These are phyloP conservation scores for Globisporangium solare DNA, from an alignment of 352 stramenopile genomes.

Conservation along the genomic window DNA sequence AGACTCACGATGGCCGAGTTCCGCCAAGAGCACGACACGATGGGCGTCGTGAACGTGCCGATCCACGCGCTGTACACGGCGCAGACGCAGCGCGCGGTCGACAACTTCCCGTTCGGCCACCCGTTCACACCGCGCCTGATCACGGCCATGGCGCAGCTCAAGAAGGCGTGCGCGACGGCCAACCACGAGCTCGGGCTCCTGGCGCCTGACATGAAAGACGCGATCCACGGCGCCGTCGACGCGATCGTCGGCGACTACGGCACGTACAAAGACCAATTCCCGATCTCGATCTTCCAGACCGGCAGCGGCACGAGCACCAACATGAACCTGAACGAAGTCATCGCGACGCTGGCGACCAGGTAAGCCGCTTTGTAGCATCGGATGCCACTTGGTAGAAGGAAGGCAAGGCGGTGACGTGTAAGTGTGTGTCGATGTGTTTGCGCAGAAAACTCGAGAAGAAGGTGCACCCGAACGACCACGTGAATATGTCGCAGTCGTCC, in stretches of 20 bases:
- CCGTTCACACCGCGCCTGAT: slow-evolving; percentile 38
- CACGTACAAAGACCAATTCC: slow-evolving; percentile 37
- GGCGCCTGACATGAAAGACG: slow-evolving; percentile 24
- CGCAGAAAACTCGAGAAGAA: slow-evolving; percentile 65
- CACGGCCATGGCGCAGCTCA: slow-evolving; percentile 39
- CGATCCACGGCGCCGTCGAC: slow-evolving; percentile 34
- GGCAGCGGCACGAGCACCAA: slow-evolving; percentile 96
- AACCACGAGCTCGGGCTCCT: slow-evolving; percentile 41
- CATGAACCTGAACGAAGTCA: slow-evolving; percentile 98
- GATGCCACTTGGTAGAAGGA: too few species aligned
- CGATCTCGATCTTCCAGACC: slow-evolving; percentile 83
- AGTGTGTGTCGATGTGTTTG: slow-evolving; percentile 35
- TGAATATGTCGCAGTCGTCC: slow-evolving; percentile 71
- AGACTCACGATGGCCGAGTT: slow-evolving; percentile 22
- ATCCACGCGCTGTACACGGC: slow-evolving; percentile 41
- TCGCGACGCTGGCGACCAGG: slow-evolving; percentile 83
- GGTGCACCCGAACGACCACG: slow-evolving; percentile 79
- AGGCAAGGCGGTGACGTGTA: not conserved
- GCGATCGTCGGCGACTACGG: slow-evolving; percentile 27
- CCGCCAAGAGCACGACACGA: slow-evolving; percentile 47
- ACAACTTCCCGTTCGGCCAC: slow-evolving; percentile 50
- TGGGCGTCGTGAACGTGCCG: slow-evolving; percentile 48
- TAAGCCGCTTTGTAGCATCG: not conserved
- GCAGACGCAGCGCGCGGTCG: slow-evolving; percentile 45
- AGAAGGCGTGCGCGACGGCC: slow-evolving; percentile 38